Evolutionary conservation across 164 flowering plant genomes (phyloP).

Genomic region (Liriodendron chinense): DNA sequence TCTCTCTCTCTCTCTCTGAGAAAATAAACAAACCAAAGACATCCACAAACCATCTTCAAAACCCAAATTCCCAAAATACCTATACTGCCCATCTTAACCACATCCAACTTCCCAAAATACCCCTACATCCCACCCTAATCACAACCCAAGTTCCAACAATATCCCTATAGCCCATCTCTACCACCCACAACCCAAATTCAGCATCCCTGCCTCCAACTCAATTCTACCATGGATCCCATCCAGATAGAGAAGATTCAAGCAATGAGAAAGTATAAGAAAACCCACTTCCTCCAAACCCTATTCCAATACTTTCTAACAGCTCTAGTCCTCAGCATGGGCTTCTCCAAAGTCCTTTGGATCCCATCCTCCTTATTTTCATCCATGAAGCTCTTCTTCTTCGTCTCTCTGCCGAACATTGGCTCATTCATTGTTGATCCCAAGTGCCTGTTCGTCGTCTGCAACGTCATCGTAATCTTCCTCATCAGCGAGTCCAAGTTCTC

Average conservation of each 20-base stretch:
- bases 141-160: background rate
- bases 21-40: background rate
- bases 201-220: too few species aligned
- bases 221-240: slow-evolving; percentile 36
- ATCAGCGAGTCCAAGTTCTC: slow-evolving; percentile 49
- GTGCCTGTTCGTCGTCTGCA: slow-evolving; percentile 52
- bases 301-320: slow-evolving; percentile 34
- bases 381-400: slow-evolving; percentile 27
- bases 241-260: slow-evolving; percentile 35
- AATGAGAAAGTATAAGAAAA: slow-evolving; percentile 47
- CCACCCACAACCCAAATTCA: background rate
- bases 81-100: background rate
- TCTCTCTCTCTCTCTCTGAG: background rate
- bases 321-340: slow-evolving; percentile 30
- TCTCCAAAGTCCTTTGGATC: slow-evolving; percentile 32
- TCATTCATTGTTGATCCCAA: slow-evolving; percentile 36
- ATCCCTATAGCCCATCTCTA: slow-evolving; percentile 7
- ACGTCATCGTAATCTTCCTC: slow-evolving; percentile 51
- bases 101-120: background rate
- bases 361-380: slow-evolving; percentile 29
- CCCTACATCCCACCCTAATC: background rate
- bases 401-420: slow-evolving; percentile 31
- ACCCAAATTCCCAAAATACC: background rate
- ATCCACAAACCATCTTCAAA: background rate
- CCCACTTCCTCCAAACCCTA: slow-evolving; percentile 30